Conservation (phyloP, 768 basidiomycete genomes). For the Pleurotus salmoneostramineus region DNA sequence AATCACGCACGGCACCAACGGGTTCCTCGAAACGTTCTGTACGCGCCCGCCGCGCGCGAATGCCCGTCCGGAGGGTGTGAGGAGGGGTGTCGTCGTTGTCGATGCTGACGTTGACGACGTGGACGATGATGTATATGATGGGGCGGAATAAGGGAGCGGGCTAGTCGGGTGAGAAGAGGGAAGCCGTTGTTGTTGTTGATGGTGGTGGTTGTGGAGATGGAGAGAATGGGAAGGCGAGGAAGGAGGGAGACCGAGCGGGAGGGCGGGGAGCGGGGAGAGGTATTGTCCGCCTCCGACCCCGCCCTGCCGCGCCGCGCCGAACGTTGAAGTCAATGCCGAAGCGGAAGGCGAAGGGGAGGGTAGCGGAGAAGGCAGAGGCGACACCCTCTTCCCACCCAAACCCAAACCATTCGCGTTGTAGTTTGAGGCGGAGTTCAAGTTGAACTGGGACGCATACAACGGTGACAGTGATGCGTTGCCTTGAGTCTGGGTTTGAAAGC, state of each 20-base stretch:
- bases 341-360: neutral
- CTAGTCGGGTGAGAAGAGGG: constrained; percentile 16
- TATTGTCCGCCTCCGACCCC: neutral
- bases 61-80: constrained; percentile 80
- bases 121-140: constrained; percentile 7
- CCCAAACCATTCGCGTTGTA: neutral
- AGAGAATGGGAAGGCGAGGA: constrained; percentile 1
- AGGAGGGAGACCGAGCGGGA: neutral
- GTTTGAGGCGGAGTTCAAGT: neutral
- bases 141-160: constrained; percentile 19
- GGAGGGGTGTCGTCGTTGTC: constrained; percentile 58
- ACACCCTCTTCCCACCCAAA: neutral
- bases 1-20: constrained; percentile 72
- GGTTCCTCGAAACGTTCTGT: constrained; percentile 74
- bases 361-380: neutral
- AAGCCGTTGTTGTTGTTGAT: constrained; percentile 9
- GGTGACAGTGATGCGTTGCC: too few relatives aligned
- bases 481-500: too few relatives aligned
- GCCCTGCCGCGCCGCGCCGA: neutral
- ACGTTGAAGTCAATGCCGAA: neutral
- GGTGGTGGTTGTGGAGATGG: constrained; percentile 9
- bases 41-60: constrained; percentile 77
- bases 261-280: neutral
- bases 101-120: constrained; percentile 29
- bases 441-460: neutral